A percentile compares a stretch with the other conserved stretches of the same genome.
phyloP scores from a whole-genome alignment of 2,329 filamentous ascomycete genomes.

The Aspergillus tubingensis region DNA sequence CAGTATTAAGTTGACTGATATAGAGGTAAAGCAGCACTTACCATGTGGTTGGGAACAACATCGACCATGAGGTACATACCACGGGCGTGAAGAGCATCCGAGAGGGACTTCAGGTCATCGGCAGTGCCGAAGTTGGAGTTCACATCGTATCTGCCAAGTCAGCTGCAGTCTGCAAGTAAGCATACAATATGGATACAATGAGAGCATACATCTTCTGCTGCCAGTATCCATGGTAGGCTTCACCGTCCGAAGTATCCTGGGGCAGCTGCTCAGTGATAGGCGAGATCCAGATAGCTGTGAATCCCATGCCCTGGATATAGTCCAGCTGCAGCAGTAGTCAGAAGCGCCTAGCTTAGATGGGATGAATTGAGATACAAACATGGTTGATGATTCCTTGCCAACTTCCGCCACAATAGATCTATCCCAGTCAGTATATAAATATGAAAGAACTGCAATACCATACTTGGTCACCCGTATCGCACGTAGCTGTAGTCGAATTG shows the following conservation, averaged over 20 bases:
- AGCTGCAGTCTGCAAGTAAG: background rate
- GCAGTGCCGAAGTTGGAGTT: constrained; percentile 62
- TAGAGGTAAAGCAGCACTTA: constrained; percentile 1
- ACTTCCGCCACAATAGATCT: constrained; percentile 51
- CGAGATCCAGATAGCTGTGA: constrained; percentile 54
- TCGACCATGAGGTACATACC: constrained; percentile 65
- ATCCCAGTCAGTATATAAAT: no score
- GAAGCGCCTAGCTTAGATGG: background rate
- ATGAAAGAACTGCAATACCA: background rate
- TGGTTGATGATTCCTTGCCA: constrained; percentile 50
- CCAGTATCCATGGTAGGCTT: constrained; percentile 55
- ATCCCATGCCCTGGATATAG: constrained; percentile 53
- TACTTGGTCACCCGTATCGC: constrained; percentile 29
- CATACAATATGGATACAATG: background rate
- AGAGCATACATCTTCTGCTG: constrained; percentile 47
- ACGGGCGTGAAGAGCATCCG: constrained; percentile 56
- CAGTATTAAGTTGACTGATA: no score
- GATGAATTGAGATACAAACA: background rate
- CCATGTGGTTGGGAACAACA: constrained; percentile 60
- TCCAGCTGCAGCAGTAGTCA: constrained; percentile 39
- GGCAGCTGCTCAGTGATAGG: constrained; percentile 46
- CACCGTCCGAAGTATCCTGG: constrained; percentile 39
- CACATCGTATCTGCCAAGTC: constrained; percentile 44
- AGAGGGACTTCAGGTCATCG: constrained; percentile 60
- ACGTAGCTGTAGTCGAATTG: constrained; percentile 37